Percentiles rank a stretch among this genome's conserved stretches.
These are phyloP conservation scores for Pseudozyma tsukubaensis DNA, from an alignment of 1,284 basidiomycete species.

Conservation along the genomic window DNA sequence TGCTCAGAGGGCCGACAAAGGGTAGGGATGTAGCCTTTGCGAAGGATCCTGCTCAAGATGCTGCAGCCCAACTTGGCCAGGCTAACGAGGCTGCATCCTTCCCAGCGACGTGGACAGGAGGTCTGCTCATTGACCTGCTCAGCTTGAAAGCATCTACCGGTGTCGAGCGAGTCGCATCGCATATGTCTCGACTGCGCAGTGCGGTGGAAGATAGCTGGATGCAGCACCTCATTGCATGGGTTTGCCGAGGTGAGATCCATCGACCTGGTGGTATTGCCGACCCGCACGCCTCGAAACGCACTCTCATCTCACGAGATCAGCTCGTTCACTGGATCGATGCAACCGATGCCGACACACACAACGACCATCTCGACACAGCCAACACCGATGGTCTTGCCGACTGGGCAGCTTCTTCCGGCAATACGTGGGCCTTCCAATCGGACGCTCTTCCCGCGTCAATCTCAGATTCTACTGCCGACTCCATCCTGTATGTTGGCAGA, in stretches of 20 bases:
- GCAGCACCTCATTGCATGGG: constrained; percentile 46
- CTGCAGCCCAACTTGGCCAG: not conserved
- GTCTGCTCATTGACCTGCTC: constrained; percentile 51
- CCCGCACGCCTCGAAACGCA: constrained; percentile 32
- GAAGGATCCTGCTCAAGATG: constrained; percentile 5
- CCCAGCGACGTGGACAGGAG: constrained; percentile 51
- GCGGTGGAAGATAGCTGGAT: constrained; percentile 56
- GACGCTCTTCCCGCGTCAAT: constrained; percentile 81
- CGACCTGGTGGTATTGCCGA: constrained; percentile 37
- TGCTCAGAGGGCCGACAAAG: constrained; percentile 32
- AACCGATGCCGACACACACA: constrained; percentile 26
- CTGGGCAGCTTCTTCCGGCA: constrained; percentile 36
- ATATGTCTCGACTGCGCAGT: constrained; percentile 40
- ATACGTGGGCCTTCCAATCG: constrained; percentile 71
- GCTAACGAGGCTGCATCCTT: constrained; percentile 4
- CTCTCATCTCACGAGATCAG: constrained; percentile 25
- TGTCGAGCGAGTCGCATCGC: constrained; percentile 33
- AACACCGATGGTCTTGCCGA: constrained; percentile 39
- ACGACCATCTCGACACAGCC: constrained; percentile 16
- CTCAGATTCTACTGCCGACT: constrained; percentile 78
- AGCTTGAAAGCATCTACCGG: constrained; percentile 37
- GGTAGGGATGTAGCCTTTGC: constrained; percentile 26
- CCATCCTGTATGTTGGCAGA: constrained; percentile 85
- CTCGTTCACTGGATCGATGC: constrained; percentile 42
- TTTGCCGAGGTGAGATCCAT: constrained; percentile 50